Base-by-base conservation (phyloP, 2,329 filamentous ascomycete genomes). In the Venturia pyrina region DNA sequence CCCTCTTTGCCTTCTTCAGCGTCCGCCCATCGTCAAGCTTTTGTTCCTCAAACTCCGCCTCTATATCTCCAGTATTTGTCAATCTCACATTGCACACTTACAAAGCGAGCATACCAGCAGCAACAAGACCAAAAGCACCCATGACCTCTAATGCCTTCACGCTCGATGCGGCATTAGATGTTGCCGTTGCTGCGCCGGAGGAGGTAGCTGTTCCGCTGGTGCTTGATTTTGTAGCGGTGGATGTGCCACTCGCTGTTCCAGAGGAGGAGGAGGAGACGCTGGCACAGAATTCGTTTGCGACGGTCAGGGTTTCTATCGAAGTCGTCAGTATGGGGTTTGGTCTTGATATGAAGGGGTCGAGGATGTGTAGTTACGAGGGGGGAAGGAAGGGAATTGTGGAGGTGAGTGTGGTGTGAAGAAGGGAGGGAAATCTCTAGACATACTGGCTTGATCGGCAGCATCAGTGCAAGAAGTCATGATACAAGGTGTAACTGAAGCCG, bases 401-500 rank as follows among this genome's bases (percentile, higher is more conserved):
- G 41, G 2, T 2, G 28, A 28, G 28, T 28, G 41, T 15, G 10
- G 41, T 8, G 7, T 5, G 41, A 43, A 17, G 41, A 13, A 43
- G 41, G 15, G 41, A 43, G 41, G 15, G 41, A 43, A 5, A 13
- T 4, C 1, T 43, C 15, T 17, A 13, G 24, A 73, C 77, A 65
- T 76, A 80, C 76, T 73, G 40, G 74, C 71, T 61, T 76, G 68
- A 6, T 81, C 78, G 0, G 69, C 68, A 7, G 72, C 1, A 24
- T 53, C 67, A 5, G 71, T 72, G 74, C 79, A 81, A 56, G 70
- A 70, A 41, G 67, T 66, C 41, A 75, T 75, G 21, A 79, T 69
- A 69, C 79, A 81, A 2, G 68, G 68, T 3, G 74, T 71, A 78
- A 76, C 82, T 65, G 74, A 70, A 17, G 72, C 68, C 40, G 70